A percentile compares a stretch with the other conserved stretches of the same genome.
These are phyloP conservation scores for Spergularia marina DNA, from an alignment of 148 eudicot genomes.

Conservation along the genomic window DNA sequence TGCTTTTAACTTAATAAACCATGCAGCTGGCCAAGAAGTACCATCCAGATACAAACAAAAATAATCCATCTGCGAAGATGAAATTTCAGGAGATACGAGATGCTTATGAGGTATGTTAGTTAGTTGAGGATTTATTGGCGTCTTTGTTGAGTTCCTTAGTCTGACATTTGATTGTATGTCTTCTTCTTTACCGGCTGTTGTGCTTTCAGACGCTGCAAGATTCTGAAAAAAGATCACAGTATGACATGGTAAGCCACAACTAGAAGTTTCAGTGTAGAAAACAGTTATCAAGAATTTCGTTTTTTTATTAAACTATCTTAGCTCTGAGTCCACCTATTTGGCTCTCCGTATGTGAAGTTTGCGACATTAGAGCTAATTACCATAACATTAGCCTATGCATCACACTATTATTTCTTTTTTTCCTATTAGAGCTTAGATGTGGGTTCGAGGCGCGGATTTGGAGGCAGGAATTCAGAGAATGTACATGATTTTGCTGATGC, in stretches of 20 bases:
- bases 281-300: not conserved
- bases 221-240: conserved; percentile 68
- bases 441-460: conserved; percentile 42
- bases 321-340: not conserved
- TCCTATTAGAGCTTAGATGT: conserved; percentile 36
- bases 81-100: conserved; percentile 97
- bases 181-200: conserved; percentile 30
- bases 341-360: not conserved
- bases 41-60: conserved; percentile 91
- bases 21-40: conserved; percentile 91
- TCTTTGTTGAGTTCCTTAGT: not conserved
- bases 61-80: conserved; percentile 73
- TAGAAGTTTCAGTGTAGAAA: not conserved
- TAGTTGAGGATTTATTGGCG: conserved; percentile 2
- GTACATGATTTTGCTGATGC: conserved; percentile 44
- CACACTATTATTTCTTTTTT: conserved; percentile 6
- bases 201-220: conserved; percentile 67
- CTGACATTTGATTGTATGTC: conserved; percentile 14
- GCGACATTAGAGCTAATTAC: not conserved
- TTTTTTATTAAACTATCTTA: not conserved
- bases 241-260: conserved; percentile 69
- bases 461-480: conserved; percentile 40
- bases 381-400: not conserved
- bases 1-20: not conserved
- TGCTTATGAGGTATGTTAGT: conserved; percentile 82